Evolutionary conservation across 331 rosid species (phyloP), one percentile per base, ranked within the genome.

Genomic region (Prunus yedoensis): DNA sequence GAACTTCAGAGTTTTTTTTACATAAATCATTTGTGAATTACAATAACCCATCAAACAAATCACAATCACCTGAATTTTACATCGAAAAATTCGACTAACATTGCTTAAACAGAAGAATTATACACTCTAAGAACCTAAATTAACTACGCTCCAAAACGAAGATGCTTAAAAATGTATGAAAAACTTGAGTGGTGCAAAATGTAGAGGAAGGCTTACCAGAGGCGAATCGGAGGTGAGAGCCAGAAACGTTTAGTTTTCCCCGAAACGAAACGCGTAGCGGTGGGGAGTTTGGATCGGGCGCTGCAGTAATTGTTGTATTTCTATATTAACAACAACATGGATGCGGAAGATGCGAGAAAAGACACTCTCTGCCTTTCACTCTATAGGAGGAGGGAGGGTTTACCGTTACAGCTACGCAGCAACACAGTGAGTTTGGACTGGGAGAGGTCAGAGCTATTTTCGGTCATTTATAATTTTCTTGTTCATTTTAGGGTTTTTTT

Each of bases 341-440:
- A 52, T 8, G 54, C 23, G 27, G 58, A 53, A 25, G 16, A 25
- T 14, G 46, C 72, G 16, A 56, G 10, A 56, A 1, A 56, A 56
- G 61, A 20, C 25, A 56, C 28, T 2, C 27, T 0, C 28, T 10
- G 61, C 28, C 28, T n/a, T 56, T 20, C 61, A 56, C 28, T 52
- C 8, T 17, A 52, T 8, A 38, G 43, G 43, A 6, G 9, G 43
- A 38, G 43, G 43, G 43, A 17, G 9, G 20, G 1, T 52, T 20
- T 56, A 56, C 28, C 61, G 58, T 68, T 21, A 47, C 72, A 68
- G 72, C 58, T 46, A 47, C 12, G 57, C 72, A 46, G 51, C 70
- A 32, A 5, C 9, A 52, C 2, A 15, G 21, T 15, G 50, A n/a
- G 11, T 41, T 3, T 51, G 70, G 43, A 38, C 0, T 0, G 43